Evolutionary conservation across 306 rosid genomes (phyloP), one percentile per base, ranked within the genome.

Genomic region (Corylus avellana): DNA sequence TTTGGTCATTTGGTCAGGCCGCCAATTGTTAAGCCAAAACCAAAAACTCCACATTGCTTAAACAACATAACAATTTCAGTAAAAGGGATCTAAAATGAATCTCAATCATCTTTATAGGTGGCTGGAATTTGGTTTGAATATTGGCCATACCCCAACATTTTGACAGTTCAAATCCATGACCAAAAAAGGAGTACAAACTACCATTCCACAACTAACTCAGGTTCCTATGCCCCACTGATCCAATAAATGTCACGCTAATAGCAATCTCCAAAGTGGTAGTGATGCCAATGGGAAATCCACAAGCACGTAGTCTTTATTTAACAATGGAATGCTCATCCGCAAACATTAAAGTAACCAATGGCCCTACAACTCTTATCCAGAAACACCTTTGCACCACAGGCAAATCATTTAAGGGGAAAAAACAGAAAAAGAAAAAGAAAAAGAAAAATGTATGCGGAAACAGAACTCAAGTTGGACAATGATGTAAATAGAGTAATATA

Each of bases 161-260:
- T 42, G 74, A 39, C 53, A 7, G 75, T 75, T 75, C 48, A 73
- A 73, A 66, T 49, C 47, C 4, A 29, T 27, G 72, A 46, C 42
- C 35, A 32, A 58, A 44, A 25, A 42, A 16, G 27, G 56, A 61
- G 54, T 47, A 73, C 47, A 72, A 81, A 78, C 85, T 75, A 85
- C 82, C 85, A 75, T 69, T 85, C 88, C 57, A 77, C 87, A 84
- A 77, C 83, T 58, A 82, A 84, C 78, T 66, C 74, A 78, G 61
- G 51, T 22, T 50, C 75, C n/a, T 32, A 66, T 51, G 70, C 62
- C 54, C 54, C 57, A 59, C 57, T 22, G 20, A 75, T 82, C 82
- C 55, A 59, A 63, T 25, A 25, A 37, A 72, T 53, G 48, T 59
- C 70, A 50, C 8, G 59, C 50, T 12, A 50, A 71, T 64, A 35